Conservation (phyloP, 306 rosid species). For the Lathyrus aphaca region DNA sequence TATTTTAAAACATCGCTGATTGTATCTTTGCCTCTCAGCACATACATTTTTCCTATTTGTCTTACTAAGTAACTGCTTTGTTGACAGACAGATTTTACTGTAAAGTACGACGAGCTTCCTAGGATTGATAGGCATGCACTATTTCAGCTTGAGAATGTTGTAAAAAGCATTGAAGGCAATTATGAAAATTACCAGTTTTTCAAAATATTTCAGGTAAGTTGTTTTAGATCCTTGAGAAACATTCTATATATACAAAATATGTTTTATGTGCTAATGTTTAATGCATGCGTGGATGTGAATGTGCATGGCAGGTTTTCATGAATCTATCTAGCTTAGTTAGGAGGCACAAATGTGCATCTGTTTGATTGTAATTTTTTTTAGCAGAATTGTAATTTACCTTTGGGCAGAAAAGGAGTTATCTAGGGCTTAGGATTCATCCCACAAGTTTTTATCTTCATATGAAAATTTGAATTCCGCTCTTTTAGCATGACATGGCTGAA, state of each 20-base stretch:
- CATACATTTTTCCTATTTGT: slow-evolving; percentile 14
- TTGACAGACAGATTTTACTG: slow-evolving; percentile 69
- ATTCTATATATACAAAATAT: slow-evolving; percentile 21
- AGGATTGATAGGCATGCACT: slow-evolving; percentile 85
- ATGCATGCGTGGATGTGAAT: slow-evolving; percentile 4
- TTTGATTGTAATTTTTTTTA: slow-evolving; percentile 28
- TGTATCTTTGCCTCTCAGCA: slow-evolving; percentile 24
- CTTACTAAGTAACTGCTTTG: slow-evolving; percentile 23
- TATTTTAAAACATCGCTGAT: slow-evolving; percentile 22
- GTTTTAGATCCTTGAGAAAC: slow-evolving; percentile 27
- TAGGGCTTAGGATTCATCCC: slow-evolving; percentile 19
- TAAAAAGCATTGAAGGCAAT: slow-evolving; percentile 70
- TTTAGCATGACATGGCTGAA: slow-evolving; percentile 36
- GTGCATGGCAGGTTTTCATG: not conserved
- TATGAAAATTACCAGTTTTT: slow-evolving; percentile 91
- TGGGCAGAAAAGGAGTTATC: slow-evolving; percentile 11
- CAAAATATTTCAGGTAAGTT: slow-evolving; percentile 90
- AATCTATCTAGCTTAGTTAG: not conserved
- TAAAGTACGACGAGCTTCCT: slow-evolving; percentile 82
- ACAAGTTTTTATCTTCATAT: slow-evolving; percentile 1
- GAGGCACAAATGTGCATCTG: slow-evolving; percentile 9
- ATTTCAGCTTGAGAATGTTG: slow-evolving; percentile 91
- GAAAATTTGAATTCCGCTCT: slow-evolving; percentile 5
- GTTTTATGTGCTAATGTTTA: slow-evolving; percentile 1
- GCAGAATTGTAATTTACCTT: slow-evolving; percentile 10